Evolutionary conservation across 1,284 basidiomycete species (phyloP).

Genomic region (Psilocybe mexicana): DNA sequence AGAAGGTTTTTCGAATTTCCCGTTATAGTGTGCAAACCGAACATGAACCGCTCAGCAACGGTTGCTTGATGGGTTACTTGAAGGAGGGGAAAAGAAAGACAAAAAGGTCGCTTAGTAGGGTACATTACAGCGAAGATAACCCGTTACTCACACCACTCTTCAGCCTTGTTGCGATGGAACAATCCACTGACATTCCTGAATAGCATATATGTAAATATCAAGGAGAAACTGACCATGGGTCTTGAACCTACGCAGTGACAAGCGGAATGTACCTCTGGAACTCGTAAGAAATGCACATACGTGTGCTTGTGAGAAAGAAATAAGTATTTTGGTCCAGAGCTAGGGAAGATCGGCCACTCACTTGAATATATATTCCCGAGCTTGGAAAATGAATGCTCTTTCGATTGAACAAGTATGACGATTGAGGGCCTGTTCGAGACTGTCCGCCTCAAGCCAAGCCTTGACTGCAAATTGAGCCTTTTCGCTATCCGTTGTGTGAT

Average conservation of each 20-base stretch:
- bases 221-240: not conserved
- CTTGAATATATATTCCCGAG: conserved; percentile 77
- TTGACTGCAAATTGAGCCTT: conserved; percentile 63
- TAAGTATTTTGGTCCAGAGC: not conserved
- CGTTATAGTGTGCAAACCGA: conserved; percentile 62
- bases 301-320: conserved; percentile 43
- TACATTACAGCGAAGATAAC: conserved; percentile 3
- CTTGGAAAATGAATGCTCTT: conserved; percentile 64
- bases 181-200: conserved; percentile 50
- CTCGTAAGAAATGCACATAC: conserved; percentile 70
- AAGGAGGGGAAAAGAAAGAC: conserved; percentile 9
- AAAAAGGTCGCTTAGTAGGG: conserved; percentile 9
- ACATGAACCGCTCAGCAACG: conserved; percentile 61
- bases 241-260: conserved; percentile 51
- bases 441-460: conserved; percentile 73
- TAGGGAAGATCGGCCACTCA: conserved; percentile 33
- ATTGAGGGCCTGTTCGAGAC: conserved; percentile 61
- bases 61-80: conserved; percentile 64
- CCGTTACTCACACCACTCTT: conserved; percentile 67
- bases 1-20: conserved; percentile 57
- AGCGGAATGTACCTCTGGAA: conserved; percentile 66
- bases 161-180: conserved; percentile 65
- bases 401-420: conserved; percentile 68
- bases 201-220: not conserved
- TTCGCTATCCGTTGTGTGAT: conserved; percentile 41